Conservation (phyloP, 805 yeast species). For the Myxozyma sirexii region DNA sequence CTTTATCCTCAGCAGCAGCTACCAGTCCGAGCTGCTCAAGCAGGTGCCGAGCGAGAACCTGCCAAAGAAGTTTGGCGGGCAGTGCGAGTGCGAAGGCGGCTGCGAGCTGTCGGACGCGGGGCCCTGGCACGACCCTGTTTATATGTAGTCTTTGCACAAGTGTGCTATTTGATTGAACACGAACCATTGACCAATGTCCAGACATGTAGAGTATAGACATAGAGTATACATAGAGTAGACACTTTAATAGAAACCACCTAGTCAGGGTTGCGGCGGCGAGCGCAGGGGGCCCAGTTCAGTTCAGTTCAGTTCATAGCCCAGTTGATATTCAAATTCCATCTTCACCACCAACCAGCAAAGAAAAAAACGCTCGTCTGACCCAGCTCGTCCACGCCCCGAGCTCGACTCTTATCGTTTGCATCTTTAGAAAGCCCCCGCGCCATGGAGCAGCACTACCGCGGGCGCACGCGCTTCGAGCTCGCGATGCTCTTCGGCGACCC, state of each 20-base stretch:
- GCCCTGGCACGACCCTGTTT: constrained; percentile 93
- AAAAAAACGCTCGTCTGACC: too few species aligned
- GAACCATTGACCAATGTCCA: too few species aligned
- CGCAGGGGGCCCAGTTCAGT: too few species aligned
- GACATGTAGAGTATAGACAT: neutral
- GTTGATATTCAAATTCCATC: too few species aligned
- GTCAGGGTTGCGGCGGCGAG: too few species aligned
- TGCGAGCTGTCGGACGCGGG: constrained; percentile 87
- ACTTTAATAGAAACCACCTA: neutral
- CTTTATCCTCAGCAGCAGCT: constrained; percentile 78
- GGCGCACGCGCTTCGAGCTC: constrained; percentile 11
- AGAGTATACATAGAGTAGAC: neutral
- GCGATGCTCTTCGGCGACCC: constrained; percentile 68
- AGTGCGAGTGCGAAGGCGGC: constrained; percentile 69
- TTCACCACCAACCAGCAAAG: too few species aligned
- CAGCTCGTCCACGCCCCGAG: too few species aligned
- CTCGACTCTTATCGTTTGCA: too few species aligned
- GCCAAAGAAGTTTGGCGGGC: constrained; percentile 90
- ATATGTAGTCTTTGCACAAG: constrained; percentile 45
- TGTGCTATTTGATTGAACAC: neutral
- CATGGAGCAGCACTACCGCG: neutral
- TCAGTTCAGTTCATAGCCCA: too few species aligned
- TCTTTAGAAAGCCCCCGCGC: too few species aligned
- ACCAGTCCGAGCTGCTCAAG: constrained; percentile 78
- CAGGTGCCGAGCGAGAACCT: constrained; percentile 94